phyloP scores from a whole-genome alignment of 352 stramenopile genomes.

The Phytophthora macrochlamydospora region DNA sequence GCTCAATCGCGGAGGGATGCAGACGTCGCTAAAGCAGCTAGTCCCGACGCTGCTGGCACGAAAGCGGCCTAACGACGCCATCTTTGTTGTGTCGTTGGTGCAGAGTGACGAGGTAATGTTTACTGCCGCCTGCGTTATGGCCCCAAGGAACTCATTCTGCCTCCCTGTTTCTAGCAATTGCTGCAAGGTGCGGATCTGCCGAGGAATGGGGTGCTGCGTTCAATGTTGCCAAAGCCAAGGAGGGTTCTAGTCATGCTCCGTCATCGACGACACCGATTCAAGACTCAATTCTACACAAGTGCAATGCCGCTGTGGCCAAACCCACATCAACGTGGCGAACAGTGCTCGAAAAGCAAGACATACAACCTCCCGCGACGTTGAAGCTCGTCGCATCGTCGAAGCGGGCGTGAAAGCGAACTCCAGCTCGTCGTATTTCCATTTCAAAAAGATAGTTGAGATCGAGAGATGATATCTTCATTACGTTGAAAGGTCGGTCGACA shows the following conservation, averaged over 20 bases:
- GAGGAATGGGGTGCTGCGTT: conserved; percentile 34
- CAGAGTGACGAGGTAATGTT: conserved; percentile 45
- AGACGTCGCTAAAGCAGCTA: conserved; percentile 26
- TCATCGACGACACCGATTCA: conserved; percentile 3
- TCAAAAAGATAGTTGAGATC: background rate
- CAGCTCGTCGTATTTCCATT: background rate
- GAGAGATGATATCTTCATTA: conserved; percentile 10
- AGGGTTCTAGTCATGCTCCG: conserved; percentile 5
- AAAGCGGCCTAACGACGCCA: conserved; percentile 43
- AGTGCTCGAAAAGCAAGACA: conserved; percentile 34
- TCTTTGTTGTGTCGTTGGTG: conserved; percentile 59
- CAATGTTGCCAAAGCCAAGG: conserved; percentile 22
- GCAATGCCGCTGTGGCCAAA: conserved; percentile 32
- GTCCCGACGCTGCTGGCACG: conserved; percentile 21
- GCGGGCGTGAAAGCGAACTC: background rate
- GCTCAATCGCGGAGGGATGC: conserved; percentile 41
- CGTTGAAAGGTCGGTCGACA: conserved; percentile 24
- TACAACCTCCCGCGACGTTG: conserved; percentile 31
- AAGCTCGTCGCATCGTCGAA: conserved; percentile 20
- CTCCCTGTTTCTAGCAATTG: conserved; percentile 16
- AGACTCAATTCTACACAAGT: conserved; percentile 31
- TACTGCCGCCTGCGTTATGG: background rate
- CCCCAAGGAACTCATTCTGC: background rate
- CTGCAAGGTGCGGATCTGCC: conserved; percentile 28
- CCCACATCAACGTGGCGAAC: conserved; percentile 37